These are phyloP conservation scores for Coemansia sp. DNA, from an alignment of 192 early-diverging fungal species.

Conservation along the genomic window DNA sequence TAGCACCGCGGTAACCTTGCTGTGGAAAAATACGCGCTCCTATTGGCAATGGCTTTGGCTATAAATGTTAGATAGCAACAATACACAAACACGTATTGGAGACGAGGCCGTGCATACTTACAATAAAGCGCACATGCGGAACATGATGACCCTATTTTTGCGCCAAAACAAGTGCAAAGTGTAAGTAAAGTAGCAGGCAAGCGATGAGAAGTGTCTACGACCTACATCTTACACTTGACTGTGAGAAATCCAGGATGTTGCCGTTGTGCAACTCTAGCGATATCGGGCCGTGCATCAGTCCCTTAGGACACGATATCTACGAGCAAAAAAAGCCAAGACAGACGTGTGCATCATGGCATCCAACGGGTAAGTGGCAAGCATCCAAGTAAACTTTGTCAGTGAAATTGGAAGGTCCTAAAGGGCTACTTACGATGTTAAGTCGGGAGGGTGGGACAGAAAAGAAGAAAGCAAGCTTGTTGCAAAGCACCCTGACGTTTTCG, in stretches of 20 bases:
- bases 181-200: not conserved
- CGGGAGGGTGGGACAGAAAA: constrained; percentile 18
- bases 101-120: constrained; percentile 4
- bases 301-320: constrained; percentile 41
- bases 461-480: constrained; percentile 25
- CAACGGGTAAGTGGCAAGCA: not conserved
- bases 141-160: constrained; percentile 16
- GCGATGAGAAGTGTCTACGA: too few species aligned
- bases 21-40: constrained; percentile 8
- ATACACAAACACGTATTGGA: not conserved
- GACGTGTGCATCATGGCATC: not conserved
- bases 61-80: not conserved
- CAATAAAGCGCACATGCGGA: constrained; percentile 30
- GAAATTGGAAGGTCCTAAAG: not conserved
- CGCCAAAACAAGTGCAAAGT: not conserved
- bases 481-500: constrained; percentile 35
- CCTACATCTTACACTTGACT: constrained; percentile 15
- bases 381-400: not conserved
- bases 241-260: constrained; percentile 11
- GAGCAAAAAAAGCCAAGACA: not conserved
- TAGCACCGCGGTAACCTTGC: constrained; percentile 5
- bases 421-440: constrained; percentile 31
- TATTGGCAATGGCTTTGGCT: not conserved
- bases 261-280: constrained; percentile 31
- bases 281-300: constrained; percentile 27